Conservation (phyloP, 2,329 filamentous ascomycete genomes). For the Trichoderma guizhouense region DNA sequence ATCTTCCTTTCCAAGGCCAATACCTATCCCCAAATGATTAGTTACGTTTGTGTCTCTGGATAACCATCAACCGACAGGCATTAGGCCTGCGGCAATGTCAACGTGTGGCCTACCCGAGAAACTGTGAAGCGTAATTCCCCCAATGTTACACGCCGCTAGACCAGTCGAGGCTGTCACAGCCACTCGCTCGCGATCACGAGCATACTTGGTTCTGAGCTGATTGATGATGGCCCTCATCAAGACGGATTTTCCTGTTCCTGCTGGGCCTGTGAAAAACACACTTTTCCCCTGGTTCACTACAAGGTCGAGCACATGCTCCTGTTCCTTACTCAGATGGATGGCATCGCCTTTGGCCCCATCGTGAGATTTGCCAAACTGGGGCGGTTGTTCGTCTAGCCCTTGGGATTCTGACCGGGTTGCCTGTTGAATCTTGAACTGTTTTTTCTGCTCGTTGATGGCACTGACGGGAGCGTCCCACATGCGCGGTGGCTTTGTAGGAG, state of each 20-base stretch:
- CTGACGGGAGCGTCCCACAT: conserved; percentile 74
- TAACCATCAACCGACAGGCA: neutral
- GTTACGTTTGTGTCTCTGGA: neutral
- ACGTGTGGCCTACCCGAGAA: conserved; percentile 62
- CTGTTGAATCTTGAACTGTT: conserved; percentile 61
- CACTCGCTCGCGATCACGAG: conserved; percentile 74
- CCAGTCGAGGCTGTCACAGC: conserved; percentile 95
- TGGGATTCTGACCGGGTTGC: conserved; percentile 32
- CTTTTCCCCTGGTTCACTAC: conserved; percentile 79
- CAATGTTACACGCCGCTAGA: conserved; percentile 93
- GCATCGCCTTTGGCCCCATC: conserved; percentile 40
- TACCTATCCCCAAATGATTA: conserved; percentile 38
- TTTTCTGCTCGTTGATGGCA: conserved; percentile 73
- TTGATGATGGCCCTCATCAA: conserved; percentile 88
- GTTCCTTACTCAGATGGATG: conserved; percentile 79
- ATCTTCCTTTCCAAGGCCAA: conserved; percentile 89
- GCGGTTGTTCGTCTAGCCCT: conserved; percentile 27
- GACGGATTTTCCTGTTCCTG: conserved; percentile 95
- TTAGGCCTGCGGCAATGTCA: neutral
- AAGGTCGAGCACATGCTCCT: conserved; percentile 76
- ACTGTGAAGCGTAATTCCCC: conserved; percentile 91
- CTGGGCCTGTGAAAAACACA: conserved; percentile 97
- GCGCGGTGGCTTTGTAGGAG: conserved; percentile 33
- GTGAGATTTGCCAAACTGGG: conserved; percentile 23
- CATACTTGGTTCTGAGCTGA: conserved; percentile 72